phyloP scores from a whole-genome alignment of 768 basidiomycete genomes.

The Wakefieldia striispora region DNA sequence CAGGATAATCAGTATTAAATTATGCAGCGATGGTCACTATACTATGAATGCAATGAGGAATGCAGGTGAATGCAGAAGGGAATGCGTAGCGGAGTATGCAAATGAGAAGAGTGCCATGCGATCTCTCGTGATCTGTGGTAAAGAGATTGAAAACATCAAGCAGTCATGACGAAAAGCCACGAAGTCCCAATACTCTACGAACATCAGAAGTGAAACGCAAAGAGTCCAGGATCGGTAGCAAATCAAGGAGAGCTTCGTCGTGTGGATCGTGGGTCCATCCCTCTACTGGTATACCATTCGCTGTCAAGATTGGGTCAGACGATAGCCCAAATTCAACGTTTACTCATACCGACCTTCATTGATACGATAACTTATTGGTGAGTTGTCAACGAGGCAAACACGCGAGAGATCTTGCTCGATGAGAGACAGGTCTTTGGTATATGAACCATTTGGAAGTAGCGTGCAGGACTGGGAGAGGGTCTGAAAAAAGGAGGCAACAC shows the following conservation, averaged over 20 bases:
- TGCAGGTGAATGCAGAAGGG: conserved; percentile 29
- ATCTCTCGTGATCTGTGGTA: conserved; percentile 11
- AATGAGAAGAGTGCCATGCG: conserved; percentile 22
- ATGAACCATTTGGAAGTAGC: conserved; percentile 87
- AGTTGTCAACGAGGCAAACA: conserved; percentile 95
- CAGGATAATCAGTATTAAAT: conserved; percentile 40
- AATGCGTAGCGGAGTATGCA: conserved; percentile 23
- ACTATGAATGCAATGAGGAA: conserved; percentile 25
- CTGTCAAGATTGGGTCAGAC: conserved; percentile 39
- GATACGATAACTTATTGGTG: conserved; percentile 85
- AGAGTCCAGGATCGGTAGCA: conserved; percentile 93
- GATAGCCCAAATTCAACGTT: background rate
- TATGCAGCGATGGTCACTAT: conserved; percentile 32
- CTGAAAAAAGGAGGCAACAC: background rate
- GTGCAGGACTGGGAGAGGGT: conserved; percentile 72
- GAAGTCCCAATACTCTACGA: conserved; percentile 81
- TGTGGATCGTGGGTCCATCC: conserved; percentile 98
- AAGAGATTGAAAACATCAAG: conserved; percentile 4
- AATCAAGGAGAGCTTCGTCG: conserved; percentile 94
- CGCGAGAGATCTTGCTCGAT: conserved; percentile 89
- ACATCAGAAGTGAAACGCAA: conserved; percentile 96
- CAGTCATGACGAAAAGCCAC: conserved; percentile 44
- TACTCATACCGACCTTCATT: conserved; percentile 72
- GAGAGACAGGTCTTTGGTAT: conserved; percentile 88
- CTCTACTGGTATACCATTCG: conserved; percentile 98